Conservation (phyloP, 768 basidiomycete genomes). For the Punctularia strigosozonata region DNA sequence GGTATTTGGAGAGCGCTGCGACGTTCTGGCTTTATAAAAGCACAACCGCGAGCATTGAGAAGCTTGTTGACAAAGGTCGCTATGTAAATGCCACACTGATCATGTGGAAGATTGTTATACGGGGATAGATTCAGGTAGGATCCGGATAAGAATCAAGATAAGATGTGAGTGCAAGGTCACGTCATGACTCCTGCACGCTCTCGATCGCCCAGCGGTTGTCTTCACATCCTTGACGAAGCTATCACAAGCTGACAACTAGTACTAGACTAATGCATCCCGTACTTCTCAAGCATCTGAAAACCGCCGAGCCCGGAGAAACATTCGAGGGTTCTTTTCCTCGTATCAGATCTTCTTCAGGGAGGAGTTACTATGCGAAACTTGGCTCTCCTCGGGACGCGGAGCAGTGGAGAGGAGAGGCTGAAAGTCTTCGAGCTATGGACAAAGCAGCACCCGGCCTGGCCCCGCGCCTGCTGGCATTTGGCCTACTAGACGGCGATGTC, state of each 20-base stretch:
- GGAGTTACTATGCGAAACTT: slow-evolving; percentile 49
- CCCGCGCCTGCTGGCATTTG: slow-evolving; percentile 43
- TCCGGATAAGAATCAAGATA: too few species aligned
- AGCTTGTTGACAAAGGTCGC: too few species aligned
- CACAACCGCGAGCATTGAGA: too few species aligned
- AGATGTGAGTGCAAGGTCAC: too few species aligned
- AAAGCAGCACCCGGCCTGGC: slow-evolving; percentile 57
- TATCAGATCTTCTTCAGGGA: slow-evolving; percentile 45
- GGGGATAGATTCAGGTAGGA: too few species aligned
- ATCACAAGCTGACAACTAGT: too few species aligned
- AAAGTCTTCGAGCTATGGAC: slow-evolving; percentile 52
- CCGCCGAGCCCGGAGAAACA: slow-evolving; percentile 36
- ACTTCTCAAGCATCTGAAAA: slow-evolving; percentile 32
- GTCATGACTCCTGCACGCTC: too few species aligned
- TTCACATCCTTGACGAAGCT: too few species aligned
- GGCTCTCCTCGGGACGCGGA: slow-evolving; percentile 42
- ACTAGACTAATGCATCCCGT: too few species aligned
- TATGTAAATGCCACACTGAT: too few species aligned
- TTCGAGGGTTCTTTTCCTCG: slow-evolving; percentile 35
- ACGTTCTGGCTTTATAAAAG: slow-evolving; percentile 12
- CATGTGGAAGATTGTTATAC: too few species aligned
- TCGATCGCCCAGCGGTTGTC: too few species aligned
- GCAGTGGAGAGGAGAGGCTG: slow-evolving; percentile 59
- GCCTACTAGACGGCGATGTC: slow-evolving; percentile 18
- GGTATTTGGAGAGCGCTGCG: slow-evolving; percentile 8